Base-by-base conservation (phyloP, 2,329 filamentous ascomycete species). In the Hypoxylon sp. region DNA sequence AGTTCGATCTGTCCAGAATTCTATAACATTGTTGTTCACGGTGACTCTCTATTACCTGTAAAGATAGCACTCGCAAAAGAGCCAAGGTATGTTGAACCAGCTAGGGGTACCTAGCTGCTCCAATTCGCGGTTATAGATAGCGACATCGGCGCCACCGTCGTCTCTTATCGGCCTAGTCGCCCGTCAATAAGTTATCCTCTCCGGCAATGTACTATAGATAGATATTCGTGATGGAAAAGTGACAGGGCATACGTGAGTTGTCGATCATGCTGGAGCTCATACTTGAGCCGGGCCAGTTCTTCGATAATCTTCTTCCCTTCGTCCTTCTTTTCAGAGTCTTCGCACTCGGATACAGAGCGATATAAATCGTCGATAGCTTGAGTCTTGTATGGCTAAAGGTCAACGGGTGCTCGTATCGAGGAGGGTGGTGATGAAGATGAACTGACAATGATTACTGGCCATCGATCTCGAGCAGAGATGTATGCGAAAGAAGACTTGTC, bases 331-430 rank as follows among this genome's bases (percentile, higher is more conserved):
- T 88, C 86, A 9, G 89, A 80, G 57, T 93, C 88, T 37, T 87
- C 84, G 58, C 84, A 84, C 64, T 84, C 81, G 35, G 84, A 84
- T 3, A 91, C 87, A 6, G 92, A 86, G 58, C 92, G 92, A 82
- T 97, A 94, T n/a, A 97, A 86, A 80, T 98, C 95, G 79, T 99
- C 95, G 76, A 99, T 96, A 62, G 92, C 93, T 78, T 94, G 90
- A 14, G 96, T 98, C 93, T 97, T 31, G 69, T 8, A 24, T 47
- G 42, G 13, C 3, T 24, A 8, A 11, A 53, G 0, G 54, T 71
- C 46, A 70, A 55, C 37, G 37, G 11, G 33, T 22, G 9, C 29
- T 54, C 26, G 14, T 11, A 3, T 5, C 39, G 1, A 22, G 19
- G n/a, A 24, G 8, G 22, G 2, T 19, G 5, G 11, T n/a, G 39